Base-by-base conservation (phyloP, 371 early-diverging fungal genomes). In the Syncephalis plumigaleata region DNA sequence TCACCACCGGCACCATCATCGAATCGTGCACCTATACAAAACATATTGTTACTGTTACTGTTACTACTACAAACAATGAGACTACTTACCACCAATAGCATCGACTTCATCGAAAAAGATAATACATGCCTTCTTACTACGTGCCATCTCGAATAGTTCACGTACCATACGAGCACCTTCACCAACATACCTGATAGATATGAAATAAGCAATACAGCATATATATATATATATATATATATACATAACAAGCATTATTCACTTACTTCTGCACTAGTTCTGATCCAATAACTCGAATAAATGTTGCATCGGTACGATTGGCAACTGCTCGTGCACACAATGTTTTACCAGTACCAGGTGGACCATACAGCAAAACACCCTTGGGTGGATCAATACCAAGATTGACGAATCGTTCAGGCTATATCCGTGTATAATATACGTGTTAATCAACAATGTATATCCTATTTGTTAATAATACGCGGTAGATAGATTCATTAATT, bases 101-200 rank as follows among this genome's bases (percentile, higher is more conserved):
- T 99, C 99, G 27, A 99, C 87, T 73, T 99, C 99, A 65, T 99
- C 99, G 77, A 99, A 98, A 65, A 99, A 99, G 49, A 99, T 98
- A 59, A 99, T 98, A 58, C 97, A 98, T 3, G 99, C 98, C 56
- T 86, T 98, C 74, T 96, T 97, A 48, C 84, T 75, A 65, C 95
- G 82, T 25, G 99, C 99, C 90, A 99, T 93, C 54, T 94, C 95
- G 62, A 99, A 99, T 46, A 99, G 73, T 62, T 99, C 99, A 49
- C 99, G 81, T 22, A 99, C 95, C 98, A 99, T 97, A 52, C 99
- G 75, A 22, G 98, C 98, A 52, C 99, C 99, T 69, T 99, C 99
- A 60, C 99, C 99, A 26, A 96, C 94, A 58, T 87, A 89, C 53
- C 68, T 72, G n/a, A n/a, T n/a, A 43, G n/a, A 45, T 26, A 49